These are phyloP conservation scores for Podospora pseudoanserina DNA, from an alignment of 495 filamentous ascomycete species.

Conservation along the genomic window DNA sequence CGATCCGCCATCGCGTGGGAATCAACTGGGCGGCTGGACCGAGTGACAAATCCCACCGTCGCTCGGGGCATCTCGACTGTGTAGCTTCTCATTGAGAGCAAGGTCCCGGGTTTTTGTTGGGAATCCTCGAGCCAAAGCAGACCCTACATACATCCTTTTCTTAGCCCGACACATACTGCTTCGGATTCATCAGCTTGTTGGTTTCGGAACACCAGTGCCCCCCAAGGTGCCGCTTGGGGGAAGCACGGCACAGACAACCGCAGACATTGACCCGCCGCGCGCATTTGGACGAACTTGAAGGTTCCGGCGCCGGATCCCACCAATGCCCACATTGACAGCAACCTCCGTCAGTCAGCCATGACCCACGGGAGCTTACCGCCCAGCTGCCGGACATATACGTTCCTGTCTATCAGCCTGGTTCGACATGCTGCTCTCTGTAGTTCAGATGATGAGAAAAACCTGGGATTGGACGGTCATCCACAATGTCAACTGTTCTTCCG, in stretches of 20 bases:
- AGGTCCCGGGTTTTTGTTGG: not conserved
- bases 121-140: not conserved
- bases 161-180: slow-evolving; percentile 14
- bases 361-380: not conserved
- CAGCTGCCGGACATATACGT: not conserved
- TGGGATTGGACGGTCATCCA: not conserved
- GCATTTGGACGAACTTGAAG: not conserved
- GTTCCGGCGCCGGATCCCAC: slow-evolving; percentile 11
- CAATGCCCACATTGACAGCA: not conserved
- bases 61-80: not conserved
- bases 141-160: slow-evolving; percentile 9
- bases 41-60: not conserved
- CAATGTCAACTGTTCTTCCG: slow-evolving; percentile 14
- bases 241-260: slow-evolving; percentile 16
- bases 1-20: not conserved
- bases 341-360: not conserved
- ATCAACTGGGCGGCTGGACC: not conserved
- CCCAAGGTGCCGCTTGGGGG: slow-evolving; percentile 1
- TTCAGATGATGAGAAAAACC: not conserved
- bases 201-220: slow-evolving; percentile 17
- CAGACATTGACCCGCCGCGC: not conserved
- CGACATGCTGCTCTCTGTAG: not conserved
- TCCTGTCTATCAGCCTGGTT: not conserved
- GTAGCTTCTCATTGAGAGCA: not conserved
- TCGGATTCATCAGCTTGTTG: slow-evolving; percentile 16